Conservation (phyloP, 1,284 basidiomycete genomes). For the Thecaphora frezii region DNA sequence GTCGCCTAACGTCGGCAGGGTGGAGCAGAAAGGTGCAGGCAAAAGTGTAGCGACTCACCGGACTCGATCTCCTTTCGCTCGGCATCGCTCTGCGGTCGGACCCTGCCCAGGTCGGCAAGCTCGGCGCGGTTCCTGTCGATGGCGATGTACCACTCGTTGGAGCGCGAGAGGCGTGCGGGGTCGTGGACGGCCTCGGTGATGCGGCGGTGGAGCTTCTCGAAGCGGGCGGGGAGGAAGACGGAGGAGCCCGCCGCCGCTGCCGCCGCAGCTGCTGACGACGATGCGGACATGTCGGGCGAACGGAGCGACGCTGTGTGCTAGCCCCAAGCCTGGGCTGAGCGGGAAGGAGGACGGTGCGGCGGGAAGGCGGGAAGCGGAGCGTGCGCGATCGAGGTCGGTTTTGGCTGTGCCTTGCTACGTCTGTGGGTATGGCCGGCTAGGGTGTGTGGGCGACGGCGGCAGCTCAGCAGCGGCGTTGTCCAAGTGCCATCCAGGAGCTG, state of each 20-base stretch:
- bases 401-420: too few species aligned
- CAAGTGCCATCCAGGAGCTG: too few species aligned
- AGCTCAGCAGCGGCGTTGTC: too few species aligned
- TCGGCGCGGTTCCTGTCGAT: slow-evolving; percentile 47
- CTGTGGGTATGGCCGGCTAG: too few species aligned
- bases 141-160: slow-evolving; percentile 53
- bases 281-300: too few species aligned
- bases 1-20: too few species aligned
- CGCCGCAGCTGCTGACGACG: slow-evolving; percentile 3
- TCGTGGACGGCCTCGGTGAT: slow-evolving; percentile 39
- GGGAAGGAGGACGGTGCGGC: too few species aligned
- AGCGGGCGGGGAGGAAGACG: slow-evolving; percentile 49
- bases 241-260: slow-evolving; percentile 10
- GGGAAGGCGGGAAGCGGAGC: too few species aligned
- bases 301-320: too few species aligned
- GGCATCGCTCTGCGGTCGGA: slow-evolving; percentile 37
- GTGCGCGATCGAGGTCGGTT: too few species aligned
- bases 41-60: slow-evolving; percentile 22
- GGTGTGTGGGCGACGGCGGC: too few species aligned
- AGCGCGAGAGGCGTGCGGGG: slow-evolving; percentile 32
- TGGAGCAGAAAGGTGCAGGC: not conserved
- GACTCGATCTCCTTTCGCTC: slow-evolving; percentile 54
- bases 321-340: too few species aligned
- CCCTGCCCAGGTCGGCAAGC: slow-evolving; percentile 46
- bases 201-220: slow-evolving; percentile 47